Percentiles rank a stretch among this genome's conserved stretches.
phyloP scores from a whole-genome alignment of 139 green algal species.

The Chlamydomonas schloesseri region DNA sequence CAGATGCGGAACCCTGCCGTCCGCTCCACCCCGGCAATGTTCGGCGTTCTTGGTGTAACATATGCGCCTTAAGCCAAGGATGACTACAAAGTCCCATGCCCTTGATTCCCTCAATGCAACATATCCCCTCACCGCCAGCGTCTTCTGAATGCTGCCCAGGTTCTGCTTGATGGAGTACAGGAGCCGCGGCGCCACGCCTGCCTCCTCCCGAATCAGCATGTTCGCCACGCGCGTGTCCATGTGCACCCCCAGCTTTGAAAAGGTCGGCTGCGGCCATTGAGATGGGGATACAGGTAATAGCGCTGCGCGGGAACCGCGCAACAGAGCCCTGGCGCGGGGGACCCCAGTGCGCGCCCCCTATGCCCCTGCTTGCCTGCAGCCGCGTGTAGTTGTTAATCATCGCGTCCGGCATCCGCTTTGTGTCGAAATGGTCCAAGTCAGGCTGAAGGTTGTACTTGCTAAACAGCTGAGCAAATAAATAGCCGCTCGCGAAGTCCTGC shows the following conservation, averaged over 20 bases:
- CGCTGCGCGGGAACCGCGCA: too few species aligned
- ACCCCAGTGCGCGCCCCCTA: background rate
- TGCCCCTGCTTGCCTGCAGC: conserved; percentile 69
- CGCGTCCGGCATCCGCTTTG: conserved; percentile 64
- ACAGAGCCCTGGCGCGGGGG: background rate
- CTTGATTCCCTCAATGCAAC: too few species aligned
- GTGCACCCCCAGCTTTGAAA: conserved; percentile 71
- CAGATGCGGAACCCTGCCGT: too few species aligned
- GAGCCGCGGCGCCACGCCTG: conserved; percentile 69
- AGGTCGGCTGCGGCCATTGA: conserved; percentile 53
- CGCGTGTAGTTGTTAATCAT: conserved; percentile 82
- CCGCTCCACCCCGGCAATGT: too few species aligned
- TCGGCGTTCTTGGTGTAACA: background rate
- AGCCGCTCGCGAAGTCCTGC: conserved; percentile 81
- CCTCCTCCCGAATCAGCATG: conserved; percentile 72
- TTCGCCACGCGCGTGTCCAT: conserved; percentile 70
- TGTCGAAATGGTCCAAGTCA: conserved; percentile 74
- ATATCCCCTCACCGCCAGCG: conserved; percentile 49
- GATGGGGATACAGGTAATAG: background rate
- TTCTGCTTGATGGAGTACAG: conserved; percentile 76
- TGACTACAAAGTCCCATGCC: too few species aligned
- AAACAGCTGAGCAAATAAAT: conserved; percentile 74
- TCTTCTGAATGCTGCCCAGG: conserved; percentile 57
- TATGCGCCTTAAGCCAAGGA: too few species aligned
- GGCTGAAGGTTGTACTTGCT: conserved; percentile 73